Percentiles rank a stretch among this genome's conserved stretches.
Conservation (phyloP, 2,329 filamentous ascomycete species). For the Ophiosphaerella herpotricha region DNA sequence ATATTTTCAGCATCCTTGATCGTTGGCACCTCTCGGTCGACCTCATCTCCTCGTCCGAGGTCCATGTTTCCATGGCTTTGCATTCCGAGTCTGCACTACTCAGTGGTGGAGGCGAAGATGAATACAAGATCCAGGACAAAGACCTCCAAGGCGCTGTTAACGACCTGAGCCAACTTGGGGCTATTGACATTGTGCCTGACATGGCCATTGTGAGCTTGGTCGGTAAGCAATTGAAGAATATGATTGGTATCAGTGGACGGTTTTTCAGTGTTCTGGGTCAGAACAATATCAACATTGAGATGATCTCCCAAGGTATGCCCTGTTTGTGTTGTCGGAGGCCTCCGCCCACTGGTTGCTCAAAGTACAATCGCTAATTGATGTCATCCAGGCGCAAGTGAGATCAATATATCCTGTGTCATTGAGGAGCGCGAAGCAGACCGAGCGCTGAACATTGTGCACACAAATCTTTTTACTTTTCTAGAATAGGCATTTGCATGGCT, state of each 20-base stretch:
- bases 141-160: slow-evolving; percentile 60
- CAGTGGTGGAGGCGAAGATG: slow-evolving; percentile 52
- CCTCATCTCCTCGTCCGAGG: slow-evolving; percentile 93
- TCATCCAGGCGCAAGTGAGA: slow-evolving; percentile 85
- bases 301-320: slow-evolving; percentile 91
- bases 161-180: slow-evolving; percentile 79
- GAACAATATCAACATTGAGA: slow-evolving; percentile 95
- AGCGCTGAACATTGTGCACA: slow-evolving; percentile 95
- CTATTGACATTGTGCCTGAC: slow-evolving; percentile 84
- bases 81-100: slow-evolving; percentile 72
- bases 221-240: slow-evolving; percentile 95
- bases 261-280: slow-evolving; percentile 97
- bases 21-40: slow-evolving; percentile 87
- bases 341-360: background rate
- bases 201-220: slow-evolving; percentile 97
- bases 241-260: slow-evolving; percentile 85
- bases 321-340: background rate
- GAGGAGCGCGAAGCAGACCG: slow-evolving; percentile 87
- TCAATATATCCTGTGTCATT: slow-evolving; percentile 98
- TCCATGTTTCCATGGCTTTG: slow-evolving; percentile 96
- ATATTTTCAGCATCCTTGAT: slow-evolving; percentile 90
- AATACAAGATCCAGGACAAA: slow-evolving; percentile 53
- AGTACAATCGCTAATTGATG: background rate
- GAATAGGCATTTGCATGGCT: slow-evolving; percentile 59
- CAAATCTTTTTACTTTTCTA: slow-evolving; percentile 93